Evolutionary conservation across 176 grass and related monocot species (phyloP).

Genomic region (Stipa capillata): DNA sequence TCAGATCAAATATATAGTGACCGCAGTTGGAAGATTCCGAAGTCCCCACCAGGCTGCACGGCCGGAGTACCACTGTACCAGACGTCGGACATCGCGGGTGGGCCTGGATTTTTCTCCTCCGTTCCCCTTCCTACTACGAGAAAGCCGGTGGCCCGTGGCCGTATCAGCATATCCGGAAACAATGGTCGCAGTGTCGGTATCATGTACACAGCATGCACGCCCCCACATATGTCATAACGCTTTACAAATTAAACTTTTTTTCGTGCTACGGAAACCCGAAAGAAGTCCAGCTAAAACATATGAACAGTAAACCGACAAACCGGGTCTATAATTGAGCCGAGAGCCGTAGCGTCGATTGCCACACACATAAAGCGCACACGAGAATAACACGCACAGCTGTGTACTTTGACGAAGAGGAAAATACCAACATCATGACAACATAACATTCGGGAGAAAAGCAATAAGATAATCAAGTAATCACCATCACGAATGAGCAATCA

Average conservation of each 20-base stretch:
- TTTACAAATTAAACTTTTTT: no score
- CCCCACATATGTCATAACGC: no score
- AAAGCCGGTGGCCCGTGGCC: not conserved
- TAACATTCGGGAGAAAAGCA: no score
- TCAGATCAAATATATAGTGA: not conserved
- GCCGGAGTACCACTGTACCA: not conserved
- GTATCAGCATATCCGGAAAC: not conserved
- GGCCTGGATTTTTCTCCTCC: not conserved
- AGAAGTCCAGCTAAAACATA: not conserved
- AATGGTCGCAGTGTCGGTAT: not conserved
- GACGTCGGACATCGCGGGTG: not conserved
- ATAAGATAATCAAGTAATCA: not conserved
- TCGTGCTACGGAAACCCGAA: not conserved
- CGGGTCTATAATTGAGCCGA: no score
- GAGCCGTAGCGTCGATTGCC: no score
- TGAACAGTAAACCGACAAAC: not conserved
- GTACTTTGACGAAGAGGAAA: no score
- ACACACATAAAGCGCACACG: no score
- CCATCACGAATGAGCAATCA: not conserved
- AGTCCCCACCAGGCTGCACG: not conserved
- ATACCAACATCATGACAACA: no score
- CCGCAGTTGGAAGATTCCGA: not conserved
- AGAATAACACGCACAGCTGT: no score
- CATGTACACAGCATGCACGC: no score
- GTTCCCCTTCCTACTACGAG: not conserved